phyloP scores from a whole-genome alignment of 306 rosid species.

The Erythrophleum fordii region DNA sequence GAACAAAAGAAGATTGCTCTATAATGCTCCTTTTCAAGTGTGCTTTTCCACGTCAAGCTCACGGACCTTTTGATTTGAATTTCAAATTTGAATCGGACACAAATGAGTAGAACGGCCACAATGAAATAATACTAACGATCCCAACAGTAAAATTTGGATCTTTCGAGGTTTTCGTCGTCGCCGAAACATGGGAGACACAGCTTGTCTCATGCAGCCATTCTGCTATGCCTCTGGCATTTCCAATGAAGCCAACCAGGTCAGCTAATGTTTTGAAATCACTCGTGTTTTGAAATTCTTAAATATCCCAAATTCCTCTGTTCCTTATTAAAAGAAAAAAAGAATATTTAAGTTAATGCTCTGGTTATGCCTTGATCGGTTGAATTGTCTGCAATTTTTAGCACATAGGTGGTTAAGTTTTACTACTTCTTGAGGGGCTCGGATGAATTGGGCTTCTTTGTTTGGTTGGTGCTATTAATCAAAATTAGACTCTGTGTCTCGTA shows the following conservation, averaged over 20 bases:
- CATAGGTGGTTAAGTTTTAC: background rate
- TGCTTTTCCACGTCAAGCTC: slow-evolving; percentile 35
- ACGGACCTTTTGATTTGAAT: slow-evolving; percentile 42
- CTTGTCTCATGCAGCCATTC: slow-evolving; percentile 75
- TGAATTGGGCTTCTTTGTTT: background rate
- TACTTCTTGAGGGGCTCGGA: background rate
- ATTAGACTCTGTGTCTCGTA: background rate
- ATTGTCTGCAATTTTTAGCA: background rate
- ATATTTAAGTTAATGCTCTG: background rate
- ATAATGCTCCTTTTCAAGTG: slow-evolving; percentile 14
- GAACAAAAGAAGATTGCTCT: slow-evolving; percentile 11
- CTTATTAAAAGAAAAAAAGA: background rate
- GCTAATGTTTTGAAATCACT: background rate
- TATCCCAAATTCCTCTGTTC: background rate
- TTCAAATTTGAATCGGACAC: slow-evolving; percentile 60
- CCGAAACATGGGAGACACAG: slow-evolving; percentile 66
- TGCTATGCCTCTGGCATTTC: slow-evolving; percentile 61
- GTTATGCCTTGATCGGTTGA: background rate
- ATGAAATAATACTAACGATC: slow-evolving; percentile 10
- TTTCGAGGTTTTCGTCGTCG: slow-evolving; percentile 29
- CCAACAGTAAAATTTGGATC: slow-evolving; percentile 43
- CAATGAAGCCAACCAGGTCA: slow-evolving; percentile 66
- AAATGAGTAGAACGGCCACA: slow-evolving; percentile 35
- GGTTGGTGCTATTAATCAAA: background rate
- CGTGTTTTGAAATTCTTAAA: slow-evolving; percentile 16